A percentile compares a stretch with the other conserved stretches of the same genome.
Evolutionary conservation across 176 grass and related monocot genomes (phyloP).

Genomic region (Coix lacrymajobi): DNA sequence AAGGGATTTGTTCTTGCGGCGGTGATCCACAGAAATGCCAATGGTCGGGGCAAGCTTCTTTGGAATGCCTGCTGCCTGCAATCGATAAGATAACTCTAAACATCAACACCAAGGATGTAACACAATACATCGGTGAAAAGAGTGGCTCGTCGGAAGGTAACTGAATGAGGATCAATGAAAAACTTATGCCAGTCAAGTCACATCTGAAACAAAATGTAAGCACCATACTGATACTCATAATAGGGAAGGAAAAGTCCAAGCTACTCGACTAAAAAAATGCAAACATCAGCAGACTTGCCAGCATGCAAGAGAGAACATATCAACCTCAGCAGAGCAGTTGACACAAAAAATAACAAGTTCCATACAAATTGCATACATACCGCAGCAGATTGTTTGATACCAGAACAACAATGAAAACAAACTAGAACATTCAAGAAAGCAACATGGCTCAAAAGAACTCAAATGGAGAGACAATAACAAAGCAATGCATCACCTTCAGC

Average conservation of each 20-base stretch:
- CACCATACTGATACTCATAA: not conserved
- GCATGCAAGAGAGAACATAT: not conserved
- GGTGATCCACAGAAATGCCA: conserved; percentile 37
- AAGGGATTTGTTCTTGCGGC: not conserved
- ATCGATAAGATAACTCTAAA: not conserved
- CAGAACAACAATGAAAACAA: not conserved
- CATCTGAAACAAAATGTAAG: not conserved
- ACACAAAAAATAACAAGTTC: not conserved
- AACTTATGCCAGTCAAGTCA: not conserved
- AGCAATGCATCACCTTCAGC: conserved; percentile 56
- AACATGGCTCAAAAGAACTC: not conserved
- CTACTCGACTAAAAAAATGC: not conserved
- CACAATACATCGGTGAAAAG: not conserved
- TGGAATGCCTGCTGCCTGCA: conserved; percentile 64
- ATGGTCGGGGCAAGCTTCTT: conserved; percentile 87
- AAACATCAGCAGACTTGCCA: not conserved
- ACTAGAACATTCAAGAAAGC: not conserved
- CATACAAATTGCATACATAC: not conserved
- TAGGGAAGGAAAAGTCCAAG: not conserved
- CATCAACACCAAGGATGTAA: not conserved
- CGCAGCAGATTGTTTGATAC: not conserved
- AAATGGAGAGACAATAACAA: not conserved
- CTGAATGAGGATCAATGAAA: not conserved
- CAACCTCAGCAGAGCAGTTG: not conserved
- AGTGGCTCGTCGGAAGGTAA: not conserved